phyloP scores from a whole-genome alignment of 1,139 yeast genomes.

The Sugiyamaella japonica region DNA sequence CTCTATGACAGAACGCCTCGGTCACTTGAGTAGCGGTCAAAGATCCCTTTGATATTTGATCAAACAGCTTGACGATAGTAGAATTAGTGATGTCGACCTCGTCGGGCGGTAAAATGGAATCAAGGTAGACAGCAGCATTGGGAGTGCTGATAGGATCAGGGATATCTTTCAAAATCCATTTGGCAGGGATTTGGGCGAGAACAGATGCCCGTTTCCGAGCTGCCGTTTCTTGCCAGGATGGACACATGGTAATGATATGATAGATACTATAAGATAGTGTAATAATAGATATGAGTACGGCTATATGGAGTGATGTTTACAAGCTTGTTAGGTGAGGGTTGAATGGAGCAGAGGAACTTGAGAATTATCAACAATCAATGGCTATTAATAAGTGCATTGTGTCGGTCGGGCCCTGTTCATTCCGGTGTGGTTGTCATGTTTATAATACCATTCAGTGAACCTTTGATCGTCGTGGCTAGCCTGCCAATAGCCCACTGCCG shows the following conservation, averaged over 20 bases:
- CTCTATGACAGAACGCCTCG: conserved; percentile 56
- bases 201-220: conserved; percentile 14
- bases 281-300: no score
- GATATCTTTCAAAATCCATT: conserved; percentile 17
- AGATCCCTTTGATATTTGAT: conserved; percentile 44
- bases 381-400: no score
- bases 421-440: no score
- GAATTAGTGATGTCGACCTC: conserved; percentile 19
- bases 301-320: no score
- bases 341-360: no score
- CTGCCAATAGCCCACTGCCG: no score
- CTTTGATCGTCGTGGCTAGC: no score
- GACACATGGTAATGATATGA: neutral
- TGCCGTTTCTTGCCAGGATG: conserved; percentile 12
- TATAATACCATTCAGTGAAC: no score
- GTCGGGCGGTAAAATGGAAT: conserved; percentile 17
- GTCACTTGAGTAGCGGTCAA: conserved; percentile 48
- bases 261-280: neutral
- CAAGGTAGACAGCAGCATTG: conserved; percentile 10
- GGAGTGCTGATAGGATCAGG: conserved; percentile 1
- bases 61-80: conserved; percentile 37
- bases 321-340: no score
- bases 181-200: conserved; percentile 14
- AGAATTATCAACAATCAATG: no score
- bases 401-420: no score